Evolutionary conservation across 1,139 yeast genomes (phyloP).

Genomic region (Suhomyces yuchorum): DNA sequence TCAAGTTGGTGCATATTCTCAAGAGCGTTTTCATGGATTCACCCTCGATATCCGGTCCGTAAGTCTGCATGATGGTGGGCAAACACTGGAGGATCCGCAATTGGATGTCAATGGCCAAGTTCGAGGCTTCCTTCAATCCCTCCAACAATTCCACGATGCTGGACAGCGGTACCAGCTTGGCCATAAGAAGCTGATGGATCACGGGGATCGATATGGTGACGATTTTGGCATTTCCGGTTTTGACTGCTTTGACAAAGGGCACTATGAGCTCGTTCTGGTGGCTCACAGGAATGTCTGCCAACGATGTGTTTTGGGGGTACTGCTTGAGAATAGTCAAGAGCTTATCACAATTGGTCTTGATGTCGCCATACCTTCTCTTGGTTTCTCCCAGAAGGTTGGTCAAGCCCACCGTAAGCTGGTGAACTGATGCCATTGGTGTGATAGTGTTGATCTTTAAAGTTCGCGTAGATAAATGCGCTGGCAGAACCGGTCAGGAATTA

Average conservation of each 20-base stretch:
- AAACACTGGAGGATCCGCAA: conserved; percentile 82
- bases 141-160: conserved; percentile 59
- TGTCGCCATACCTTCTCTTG: conserved; percentile 66
- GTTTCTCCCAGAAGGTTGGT: conserved; percentile 64
- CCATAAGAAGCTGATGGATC: conserved; percentile 18
- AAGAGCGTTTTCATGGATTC: conserved; percentile 59
- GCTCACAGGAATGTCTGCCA: conserved; percentile 28
- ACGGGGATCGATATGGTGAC: conserved; percentile 55
- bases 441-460: background rate
- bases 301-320: conserved; percentile 18
- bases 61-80: conserved; percentile 71
- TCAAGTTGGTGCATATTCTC: conserved; percentile 70
- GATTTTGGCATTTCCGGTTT: conserved; percentile 72
- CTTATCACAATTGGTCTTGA: conserved; percentile 65
- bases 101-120: conserved; percentile 79
- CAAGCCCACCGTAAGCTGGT: conserved; percentile 58
- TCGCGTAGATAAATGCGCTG: background rate
- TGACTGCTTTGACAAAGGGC: conserved; percentile 76
- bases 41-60: conserved; percentile 58
- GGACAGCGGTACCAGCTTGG: conserved; percentile 45
- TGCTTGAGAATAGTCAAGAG: conserved; percentile 54
- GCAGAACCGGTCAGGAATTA: background rate
- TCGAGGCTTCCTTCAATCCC: conserved; percentile 73
- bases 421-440: conserved; percentile 37
- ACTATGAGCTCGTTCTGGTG: conserved; percentile 55